Evolutionary conservation across 805 yeast genomes (phyloP), one percentile per base, ranked within the genome.

Genomic region (Lipomyces mesembrius): DNA sequence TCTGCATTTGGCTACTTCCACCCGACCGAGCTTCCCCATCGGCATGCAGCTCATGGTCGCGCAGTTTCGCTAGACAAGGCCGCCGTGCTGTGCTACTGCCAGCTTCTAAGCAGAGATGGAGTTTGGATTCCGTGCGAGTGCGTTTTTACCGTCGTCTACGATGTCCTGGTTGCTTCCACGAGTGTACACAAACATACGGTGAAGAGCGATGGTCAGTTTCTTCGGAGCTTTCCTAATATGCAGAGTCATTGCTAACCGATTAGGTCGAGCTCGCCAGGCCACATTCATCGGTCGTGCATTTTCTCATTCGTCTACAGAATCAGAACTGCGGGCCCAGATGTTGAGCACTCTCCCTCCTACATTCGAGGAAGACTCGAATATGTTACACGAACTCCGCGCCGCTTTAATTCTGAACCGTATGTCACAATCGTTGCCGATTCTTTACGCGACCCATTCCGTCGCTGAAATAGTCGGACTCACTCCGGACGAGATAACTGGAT

Each of bases 91-190:
- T 34, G 43, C 25, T 49, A 43, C 43, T 14, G 43, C 27, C 37
- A 34, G 2, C 35, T 64, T n/a, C 37, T 12, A 9, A 34, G 29
- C 43, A 5, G 14, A 34, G 35, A 54, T 7, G 66, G 63, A 17
- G 8, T 46, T 9, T 63, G 29, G 35, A 56, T 63, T 37, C 14
- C 12, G 2, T 65, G 66, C 58, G 62, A 61, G 57, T 58, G 52
- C 61, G 43, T 58, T 25, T n/a, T 58, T 57, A 37, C 67, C n/a
- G 58, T 63, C 37, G 68, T 65, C n/a, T 53, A n/a, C 29, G 66
- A 63, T 35, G 57, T 65, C 34, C 11, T 65, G 17, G 51, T 62
- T 20, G 59, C 68, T 7, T 57, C 66, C 25, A 37, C 51, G 14
- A 43, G 51, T 27, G 59, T 59, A 17, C 59, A 62, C 60, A 35